Conservation (phyloP, 306 rosid species). For the Gastrolobium bilobum region DNA sequence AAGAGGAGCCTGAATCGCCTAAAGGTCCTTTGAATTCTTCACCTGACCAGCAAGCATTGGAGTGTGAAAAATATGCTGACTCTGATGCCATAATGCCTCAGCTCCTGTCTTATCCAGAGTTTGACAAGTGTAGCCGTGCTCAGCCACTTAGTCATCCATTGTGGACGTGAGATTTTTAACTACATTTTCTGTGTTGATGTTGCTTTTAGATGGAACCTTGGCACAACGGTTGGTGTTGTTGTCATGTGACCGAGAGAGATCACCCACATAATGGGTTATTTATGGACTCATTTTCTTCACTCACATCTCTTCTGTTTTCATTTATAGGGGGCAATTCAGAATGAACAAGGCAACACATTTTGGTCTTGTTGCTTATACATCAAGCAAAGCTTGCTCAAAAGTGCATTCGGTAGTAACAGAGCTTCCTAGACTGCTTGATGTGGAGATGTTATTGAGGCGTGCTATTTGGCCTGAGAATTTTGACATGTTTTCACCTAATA, state of each 20-base stretch:
- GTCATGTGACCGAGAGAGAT: too few species aligned
- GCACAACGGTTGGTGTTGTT: too few species aligned
- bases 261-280: background rate
- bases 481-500: slow-evolving; percentile 36
- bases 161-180: slow-evolving; percentile 37
- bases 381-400: slow-evolving; percentile 46
- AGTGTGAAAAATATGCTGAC: slow-evolving; percentile 26
- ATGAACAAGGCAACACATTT: slow-evolving; percentile 21
- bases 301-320: background rate
- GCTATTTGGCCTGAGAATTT: slow-evolving; percentile 49
- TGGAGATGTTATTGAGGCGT: slow-evolving; percentile 11
- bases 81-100: background rate
- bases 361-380: slow-evolving; percentile 43
- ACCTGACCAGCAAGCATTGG: slow-evolving; percentile 1
- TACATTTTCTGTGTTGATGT: slow-evolving; percentile 8
- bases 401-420: slow-evolving; percentile 10
- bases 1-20: slow-evolving; percentile 17
- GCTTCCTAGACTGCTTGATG: slow-evolving; percentile 40
- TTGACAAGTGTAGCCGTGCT: slow-evolving; percentile 26
- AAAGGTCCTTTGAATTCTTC: background rate
- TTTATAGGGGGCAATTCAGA: slow-evolving; percentile 38
- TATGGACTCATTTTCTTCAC: background rate
- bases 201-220: background rate
- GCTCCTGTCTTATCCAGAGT: background rate
- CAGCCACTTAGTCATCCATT: slow-evolving; percentile 38